Evolutionary conservation across 1,284 basidiomycete genomes (phyloP).

Genomic region (Gomphus sp.): DNA sequence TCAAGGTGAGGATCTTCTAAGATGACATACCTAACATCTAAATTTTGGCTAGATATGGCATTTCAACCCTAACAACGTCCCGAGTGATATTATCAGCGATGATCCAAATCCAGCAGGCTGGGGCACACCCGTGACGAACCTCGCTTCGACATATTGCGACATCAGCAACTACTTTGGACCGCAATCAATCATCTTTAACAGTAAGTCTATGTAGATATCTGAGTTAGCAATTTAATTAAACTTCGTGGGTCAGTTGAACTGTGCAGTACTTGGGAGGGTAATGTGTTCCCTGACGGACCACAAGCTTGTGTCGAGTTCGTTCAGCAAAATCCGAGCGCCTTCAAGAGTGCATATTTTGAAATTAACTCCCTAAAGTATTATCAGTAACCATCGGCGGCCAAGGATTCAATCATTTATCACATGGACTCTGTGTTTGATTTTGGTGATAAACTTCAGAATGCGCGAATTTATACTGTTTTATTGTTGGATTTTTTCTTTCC

Average conservation of each 20-base stretch:
- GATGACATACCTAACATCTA: neutral
- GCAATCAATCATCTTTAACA: neutral
- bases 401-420: neutral
- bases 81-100: constrained; percentile 18
- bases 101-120: constrained; percentile 11
- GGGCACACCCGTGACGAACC: constrained; percentile 14
- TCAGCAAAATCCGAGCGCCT: neutral
- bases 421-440: too few relatives aligned
- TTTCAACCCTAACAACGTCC: constrained; percentile 16
- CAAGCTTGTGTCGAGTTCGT: neutral
- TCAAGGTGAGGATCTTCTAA: constrained; percentile 13
- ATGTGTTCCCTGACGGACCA: neutral
- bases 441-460: too few relatives aligned
- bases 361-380: constrained; percentile 1
- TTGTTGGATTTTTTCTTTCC: too few relatives aligned
- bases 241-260: neutral
- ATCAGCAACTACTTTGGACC: constrained; percentile 6
- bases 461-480: too few relatives aligned
- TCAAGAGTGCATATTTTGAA: constrained; percentile 1
- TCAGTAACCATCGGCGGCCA: neutral
- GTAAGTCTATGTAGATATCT: neutral
- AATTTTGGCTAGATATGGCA: constrained; percentile 13
- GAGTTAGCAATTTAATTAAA: too few relatives aligned
- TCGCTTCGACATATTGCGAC: constrained; percentile 13
- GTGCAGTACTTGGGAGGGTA: neutral